A percentile compares a stretch with the other conserved stretches of the same genome.
Conservation (phyloP, 768 basidiomycete genomes). For the Tulasnella sp. region DNA sequence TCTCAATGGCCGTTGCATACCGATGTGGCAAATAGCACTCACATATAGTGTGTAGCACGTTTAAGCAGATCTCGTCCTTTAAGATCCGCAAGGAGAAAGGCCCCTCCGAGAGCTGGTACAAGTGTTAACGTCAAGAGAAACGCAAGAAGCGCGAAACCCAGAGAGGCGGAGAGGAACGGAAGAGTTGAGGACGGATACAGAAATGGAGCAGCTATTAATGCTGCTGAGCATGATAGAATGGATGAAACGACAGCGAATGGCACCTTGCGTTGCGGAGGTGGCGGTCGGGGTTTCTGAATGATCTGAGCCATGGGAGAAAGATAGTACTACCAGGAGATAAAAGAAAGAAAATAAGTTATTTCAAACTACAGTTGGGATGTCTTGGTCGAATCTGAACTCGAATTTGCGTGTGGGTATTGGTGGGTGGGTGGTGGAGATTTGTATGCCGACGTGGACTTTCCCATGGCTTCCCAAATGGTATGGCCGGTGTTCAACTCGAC, state of each 20-base stretch:
- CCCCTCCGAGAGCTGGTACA: slow-evolving; percentile 73
- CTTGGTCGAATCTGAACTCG: neutral
- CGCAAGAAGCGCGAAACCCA: slow-evolving; percentile 80
- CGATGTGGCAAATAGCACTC: slow-evolving; percentile 27
- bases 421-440: neutral
- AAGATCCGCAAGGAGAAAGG: slow-evolving; percentile 73
- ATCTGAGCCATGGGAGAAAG: slow-evolving; percentile 2
- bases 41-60: slow-evolving; percentile 64
- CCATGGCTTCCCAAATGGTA: neutral
- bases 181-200: slow-evolving; percentile 21
- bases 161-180: slow-evolving; percentile 54
- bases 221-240: neutral
- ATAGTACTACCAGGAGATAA: neutral
- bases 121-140: slow-evolving; percentile 67
- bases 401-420: neutral
- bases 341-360: neutral
- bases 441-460: neutral
- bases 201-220: slow-evolving; percentile 13
- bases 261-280: slow-evolving; percentile 5
- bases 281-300: neutral
- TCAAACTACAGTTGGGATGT: neutral
- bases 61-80: slow-evolving; percentile 86
- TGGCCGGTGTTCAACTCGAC: neutral
- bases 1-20: neutral
- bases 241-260: neutral